Evolutionary conservation across 2,329 filamentous ascomycete species (phyloP).

Genomic region (Beauveria medogensis): DNA sequence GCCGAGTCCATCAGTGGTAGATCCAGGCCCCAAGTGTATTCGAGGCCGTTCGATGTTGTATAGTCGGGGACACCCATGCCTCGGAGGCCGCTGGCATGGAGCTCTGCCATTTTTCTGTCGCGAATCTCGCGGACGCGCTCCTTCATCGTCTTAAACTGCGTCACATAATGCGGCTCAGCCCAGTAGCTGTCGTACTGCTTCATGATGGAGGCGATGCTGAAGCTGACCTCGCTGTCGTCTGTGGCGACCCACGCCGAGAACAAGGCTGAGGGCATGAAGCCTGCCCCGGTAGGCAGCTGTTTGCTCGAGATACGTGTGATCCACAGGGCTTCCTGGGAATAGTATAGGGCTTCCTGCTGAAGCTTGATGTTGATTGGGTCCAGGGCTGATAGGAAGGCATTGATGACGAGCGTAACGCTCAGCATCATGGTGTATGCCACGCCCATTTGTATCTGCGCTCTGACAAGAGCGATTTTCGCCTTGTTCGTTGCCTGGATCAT

Average conservation of each 20-base stretch:
- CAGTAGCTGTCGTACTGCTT: constrained; percentile 17
- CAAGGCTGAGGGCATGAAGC: constrained; percentile 20
- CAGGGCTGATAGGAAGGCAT: constrained; percentile 18
- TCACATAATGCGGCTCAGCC: constrained; percentile 10
- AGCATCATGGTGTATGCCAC: constrained; percentile 16
- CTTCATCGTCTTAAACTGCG: constrained; percentile 3
- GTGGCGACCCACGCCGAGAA: constrained; percentile 19
- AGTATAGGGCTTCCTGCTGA: constrained; percentile 15
- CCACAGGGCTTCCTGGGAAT: constrained; percentile 17
- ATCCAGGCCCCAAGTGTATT: background rate
- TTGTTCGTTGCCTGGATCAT: background rate
- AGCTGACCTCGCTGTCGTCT: constrained; percentile 19
- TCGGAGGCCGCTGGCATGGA: background rate
- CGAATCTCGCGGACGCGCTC: constrained; percentile 1
- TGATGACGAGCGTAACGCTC: constrained; percentile 17
- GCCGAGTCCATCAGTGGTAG: background rate
- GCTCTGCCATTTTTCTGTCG: background rate
- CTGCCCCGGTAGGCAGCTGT: constrained; percentile 21
- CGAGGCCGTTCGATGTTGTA: background rate
- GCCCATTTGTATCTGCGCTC: constrained; percentile 6
- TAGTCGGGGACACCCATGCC: constrained; percentile 4
- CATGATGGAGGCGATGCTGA: constrained; percentile 12
- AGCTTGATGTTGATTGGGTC: constrained; percentile 8
- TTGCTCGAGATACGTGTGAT: constrained; percentile 16
- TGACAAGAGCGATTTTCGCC: background rate